Evolutionary conservation across 805 yeast genomes (phyloP).

Genomic region (Wickerhamiella domercqiae): DNA sequence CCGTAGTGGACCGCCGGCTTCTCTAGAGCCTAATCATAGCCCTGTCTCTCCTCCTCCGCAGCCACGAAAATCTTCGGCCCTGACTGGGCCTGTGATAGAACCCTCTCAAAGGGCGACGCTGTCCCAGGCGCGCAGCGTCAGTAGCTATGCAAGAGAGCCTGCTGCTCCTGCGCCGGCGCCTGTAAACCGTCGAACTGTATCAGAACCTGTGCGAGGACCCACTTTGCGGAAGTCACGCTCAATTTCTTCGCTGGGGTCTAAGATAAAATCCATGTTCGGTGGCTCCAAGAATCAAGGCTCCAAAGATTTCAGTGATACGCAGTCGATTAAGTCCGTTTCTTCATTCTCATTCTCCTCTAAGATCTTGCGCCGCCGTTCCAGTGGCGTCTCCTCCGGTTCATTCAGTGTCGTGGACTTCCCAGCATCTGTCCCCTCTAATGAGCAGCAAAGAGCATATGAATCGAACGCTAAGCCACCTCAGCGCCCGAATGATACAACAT

Average conservation of each 20-base stretch:
- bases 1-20: no score
- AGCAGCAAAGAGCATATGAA: no score
- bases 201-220: not conserved
- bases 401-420: not conserved
- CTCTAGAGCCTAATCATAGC: no score
- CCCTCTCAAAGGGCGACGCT: no score
- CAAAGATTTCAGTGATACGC: not conserved
- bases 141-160: no score
- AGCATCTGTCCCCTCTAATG: not conserved
- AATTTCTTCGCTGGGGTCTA: conserved; percentile 2
- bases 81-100: no score
- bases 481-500: not conserved
- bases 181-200: not conserved
- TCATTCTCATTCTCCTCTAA: conserved; percentile 19
- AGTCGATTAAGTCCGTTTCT: conserved; percentile 19
- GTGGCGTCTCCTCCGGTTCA: not conserved
- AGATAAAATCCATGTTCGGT: conserved; percentile 1
- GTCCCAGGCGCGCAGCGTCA: no score
- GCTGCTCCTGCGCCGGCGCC: no score
- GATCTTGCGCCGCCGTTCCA: conserved; percentile 1
- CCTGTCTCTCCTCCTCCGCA: no score
- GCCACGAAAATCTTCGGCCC: no score
- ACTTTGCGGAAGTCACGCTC: conserved; percentile 2
- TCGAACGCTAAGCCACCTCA: not conserved
- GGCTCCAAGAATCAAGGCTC: not conserved